phyloP scores from a whole-genome alignment of 208 protist species.

The Crithidia acanthocephali region DNA sequence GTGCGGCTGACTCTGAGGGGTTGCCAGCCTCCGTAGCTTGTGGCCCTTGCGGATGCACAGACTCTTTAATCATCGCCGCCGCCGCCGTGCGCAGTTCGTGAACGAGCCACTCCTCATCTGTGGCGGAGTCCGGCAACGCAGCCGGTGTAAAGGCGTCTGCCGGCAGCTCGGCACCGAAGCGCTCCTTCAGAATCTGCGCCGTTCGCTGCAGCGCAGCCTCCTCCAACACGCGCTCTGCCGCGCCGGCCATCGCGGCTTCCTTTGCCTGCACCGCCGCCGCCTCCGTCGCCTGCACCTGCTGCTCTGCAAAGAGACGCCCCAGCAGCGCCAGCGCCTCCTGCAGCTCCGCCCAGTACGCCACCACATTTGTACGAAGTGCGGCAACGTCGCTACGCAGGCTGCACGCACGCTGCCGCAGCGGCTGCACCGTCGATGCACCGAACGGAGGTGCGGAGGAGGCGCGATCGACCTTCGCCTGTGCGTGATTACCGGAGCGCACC shows the following conservation, averaged over 20 bases:
- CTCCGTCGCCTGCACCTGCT: neutral
- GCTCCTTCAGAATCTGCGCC: slow-evolving; percentile 16
- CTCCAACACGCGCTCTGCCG: slow-evolving; percentile 20
- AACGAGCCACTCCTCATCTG: slow-evolving; percentile 33
- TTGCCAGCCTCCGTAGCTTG: neutral
- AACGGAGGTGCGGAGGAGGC: neutral
- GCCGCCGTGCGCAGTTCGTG: slow-evolving; percentile 19
- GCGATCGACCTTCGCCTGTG: neutral
- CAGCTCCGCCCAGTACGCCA: slow-evolving; percentile 18
- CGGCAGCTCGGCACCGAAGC: slow-evolving; percentile 11
- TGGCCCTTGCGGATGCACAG: neutral
- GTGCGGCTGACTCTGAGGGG: too few relatives aligned
- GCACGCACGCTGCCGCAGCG: neutral
- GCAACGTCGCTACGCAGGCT: neutral
- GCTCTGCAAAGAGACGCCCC: slow-evolving; percentile 2
- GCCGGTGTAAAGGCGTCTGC: neutral
- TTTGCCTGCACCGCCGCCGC: neutral
- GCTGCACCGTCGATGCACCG: neutral
- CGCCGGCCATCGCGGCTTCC: neutral
- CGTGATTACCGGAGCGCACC: neutral
- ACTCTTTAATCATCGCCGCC: slow-evolving; percentile 20
- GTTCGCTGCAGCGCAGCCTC: slow-evolving; percentile 27
- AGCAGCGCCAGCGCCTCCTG: slow-evolving; percentile 20
- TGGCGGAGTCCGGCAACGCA: slow-evolving; percentile 21
- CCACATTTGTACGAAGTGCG: slow-evolving; percentile 1